A percentile compares a stretch with the other conserved stretches of the same genome.
phyloP scores from a whole-genome alignment of 495 filamentous ascomycete genomes.

The Penicillium maclennaniae region DNA sequence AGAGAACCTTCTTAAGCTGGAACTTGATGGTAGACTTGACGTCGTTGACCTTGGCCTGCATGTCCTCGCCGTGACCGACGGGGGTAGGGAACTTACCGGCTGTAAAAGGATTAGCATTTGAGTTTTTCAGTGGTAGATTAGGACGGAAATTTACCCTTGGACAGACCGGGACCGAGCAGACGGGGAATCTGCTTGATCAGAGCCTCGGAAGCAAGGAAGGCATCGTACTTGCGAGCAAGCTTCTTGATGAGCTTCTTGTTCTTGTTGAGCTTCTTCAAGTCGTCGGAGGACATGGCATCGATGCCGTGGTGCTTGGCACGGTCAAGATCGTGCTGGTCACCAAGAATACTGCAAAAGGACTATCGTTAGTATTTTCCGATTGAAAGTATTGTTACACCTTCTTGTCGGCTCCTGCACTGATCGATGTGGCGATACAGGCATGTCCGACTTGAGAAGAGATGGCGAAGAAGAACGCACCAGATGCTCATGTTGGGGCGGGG shows the following conservation, averaged over 20 bases:
- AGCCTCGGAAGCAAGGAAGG: conserved; percentile 91
- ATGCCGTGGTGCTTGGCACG: conserved; percentile 97
- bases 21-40: conserved; percentile 99
- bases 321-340: conserved; percentile 99
- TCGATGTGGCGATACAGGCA: neutral
- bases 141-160: conserved; percentile 67
- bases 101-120: conserved; percentile 33
- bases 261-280: conserved; percentile 99
- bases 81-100: conserved; percentile 99
- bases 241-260: conserved; percentile 99
- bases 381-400: neutral
- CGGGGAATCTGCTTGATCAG: conserved; percentile 99
- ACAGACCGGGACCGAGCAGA: conserved; percentile 97
- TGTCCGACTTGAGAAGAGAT: neutral
- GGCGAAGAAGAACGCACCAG: conserved; percentile 55
- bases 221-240: conserved; percentile 99
- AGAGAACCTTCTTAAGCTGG: conserved; percentile 99
- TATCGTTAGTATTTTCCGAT: neutral
- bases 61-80: conserved; percentile 91
- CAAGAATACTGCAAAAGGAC: conserved; percentile 64
- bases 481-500: conserved; percentile 89
- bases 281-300: conserved; percentile 95
- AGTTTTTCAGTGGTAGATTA: neutral
- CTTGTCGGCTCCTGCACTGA: neutral
- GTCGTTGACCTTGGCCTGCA: conserved; percentile 89